phyloP scores from a whole-genome alignment of 805 yeast species.

The Saccharomycopsis fermentans region DNA sequence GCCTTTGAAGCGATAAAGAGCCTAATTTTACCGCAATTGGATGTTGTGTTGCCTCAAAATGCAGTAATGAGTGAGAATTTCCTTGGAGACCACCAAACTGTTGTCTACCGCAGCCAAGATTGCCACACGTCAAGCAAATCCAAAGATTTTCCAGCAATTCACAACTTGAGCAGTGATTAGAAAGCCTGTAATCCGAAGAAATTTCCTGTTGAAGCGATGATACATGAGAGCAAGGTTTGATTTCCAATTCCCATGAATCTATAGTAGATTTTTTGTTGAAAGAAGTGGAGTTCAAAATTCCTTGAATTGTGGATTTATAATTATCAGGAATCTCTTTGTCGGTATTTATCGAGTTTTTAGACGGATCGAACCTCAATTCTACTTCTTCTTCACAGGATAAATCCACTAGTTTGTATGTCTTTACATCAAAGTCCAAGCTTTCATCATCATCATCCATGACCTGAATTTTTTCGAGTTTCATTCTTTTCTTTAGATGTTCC shows the following conservation, averaged over 20 bases:
- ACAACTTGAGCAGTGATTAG: constrained; percentile 45
- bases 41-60: constrained; percentile 51
- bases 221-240: constrained; percentile 71
- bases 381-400: background rate
- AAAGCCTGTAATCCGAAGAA: constrained; percentile 23
- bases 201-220: constrained; percentile 36
- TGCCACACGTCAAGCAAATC: constrained; percentile 88
- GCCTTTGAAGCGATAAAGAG: constrained; percentile 57
- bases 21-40: constrained; percentile 87
- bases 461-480: constrained; percentile 17
- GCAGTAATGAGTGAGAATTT: constrained; percentile 78
- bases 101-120: constrained; percentile 87
- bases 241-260: constrained; percentile 86
- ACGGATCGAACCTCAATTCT: constrained; percentile 3
- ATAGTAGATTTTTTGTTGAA: constrained; percentile 45
- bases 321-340: constrained; percentile 5
- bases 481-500: constrained; percentile 11
- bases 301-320: constrained; percentile 7
- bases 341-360: background rate
- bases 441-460: constrained; percentile 14
- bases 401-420: background rate
- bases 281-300: constrained; percentile 13
- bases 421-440: constrained; percentile 5
- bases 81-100: constrained; percentile 96
- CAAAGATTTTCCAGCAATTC: constrained; percentile 71